Percentiles rank a stretch among this genome's conserved stretches.
phyloP scores from a whole-genome alignment of 2,329 filamentous ascomycete genomes.

The Colletotrichum filicis region DNA sequence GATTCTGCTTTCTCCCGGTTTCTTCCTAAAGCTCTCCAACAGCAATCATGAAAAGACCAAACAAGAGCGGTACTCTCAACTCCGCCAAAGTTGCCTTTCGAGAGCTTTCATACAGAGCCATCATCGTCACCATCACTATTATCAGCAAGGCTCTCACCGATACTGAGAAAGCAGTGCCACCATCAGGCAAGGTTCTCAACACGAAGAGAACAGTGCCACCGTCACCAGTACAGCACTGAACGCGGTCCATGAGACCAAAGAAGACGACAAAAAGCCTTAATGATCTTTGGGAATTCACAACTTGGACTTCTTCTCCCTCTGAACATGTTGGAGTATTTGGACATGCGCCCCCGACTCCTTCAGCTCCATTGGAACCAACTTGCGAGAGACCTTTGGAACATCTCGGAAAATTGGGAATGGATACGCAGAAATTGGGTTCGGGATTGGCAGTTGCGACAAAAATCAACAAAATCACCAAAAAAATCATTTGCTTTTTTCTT shows the following conservation, averaged over 20 bases:
- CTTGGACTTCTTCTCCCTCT: not conserved
- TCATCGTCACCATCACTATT: not conserved
- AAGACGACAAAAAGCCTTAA: not conserved
- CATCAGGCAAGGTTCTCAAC: not conserved
- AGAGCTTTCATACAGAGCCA: not conserved
- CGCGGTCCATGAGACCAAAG: not conserved
- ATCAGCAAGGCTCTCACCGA: not conserved
- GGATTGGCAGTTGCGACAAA: not conserved
- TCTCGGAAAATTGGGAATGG: not conserved
- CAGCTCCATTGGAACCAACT: not conserved
- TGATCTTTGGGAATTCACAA: not conserved
- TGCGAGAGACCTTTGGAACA: not conserved
- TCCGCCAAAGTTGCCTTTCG: not conserved
- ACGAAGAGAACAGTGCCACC: not conserved
- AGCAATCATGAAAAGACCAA: not conserved
- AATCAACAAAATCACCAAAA: not conserved
- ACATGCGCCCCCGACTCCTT: not conserved
- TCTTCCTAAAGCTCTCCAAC: not conserved
- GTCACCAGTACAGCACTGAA: not conserved
- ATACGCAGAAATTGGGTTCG: not conserved
- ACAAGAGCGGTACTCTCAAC: not conserved
- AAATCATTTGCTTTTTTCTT: not conserved
- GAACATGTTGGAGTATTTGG: not conserved
- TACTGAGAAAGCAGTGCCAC: not conserved
- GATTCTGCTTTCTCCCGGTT: not conserved